Conservation (phyloP, 208 protist species). For the Porcisia deanei region DNA sequence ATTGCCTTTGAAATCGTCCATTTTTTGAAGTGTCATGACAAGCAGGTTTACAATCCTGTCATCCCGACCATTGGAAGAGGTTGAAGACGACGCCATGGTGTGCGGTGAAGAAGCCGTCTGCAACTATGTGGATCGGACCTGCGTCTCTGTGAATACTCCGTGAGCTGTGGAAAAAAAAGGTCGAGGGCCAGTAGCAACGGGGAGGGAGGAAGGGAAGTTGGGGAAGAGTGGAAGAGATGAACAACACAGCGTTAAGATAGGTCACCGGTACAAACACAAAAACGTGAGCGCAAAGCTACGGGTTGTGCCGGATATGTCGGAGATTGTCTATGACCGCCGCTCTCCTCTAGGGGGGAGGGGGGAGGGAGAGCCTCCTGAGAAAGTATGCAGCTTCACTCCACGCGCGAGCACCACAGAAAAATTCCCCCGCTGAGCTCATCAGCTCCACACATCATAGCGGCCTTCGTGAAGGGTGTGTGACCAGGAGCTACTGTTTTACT, state of each 20-base stretch:
- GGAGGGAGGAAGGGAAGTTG: not conserved
- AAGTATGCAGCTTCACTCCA: not conserved
- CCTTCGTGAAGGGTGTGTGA: not conserved
- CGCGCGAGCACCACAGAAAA: not conserved
- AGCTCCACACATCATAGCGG: not conserved
- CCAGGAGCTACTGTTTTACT: not conserved
- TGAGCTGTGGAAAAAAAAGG: not conserved
- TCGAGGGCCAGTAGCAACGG: not conserved
- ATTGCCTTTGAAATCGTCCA: slow-evolving; percentile 67
- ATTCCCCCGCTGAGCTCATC: not conserved
- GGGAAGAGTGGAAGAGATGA: not conserved
- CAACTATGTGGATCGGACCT: not conserved
- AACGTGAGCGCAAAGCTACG: not conserved
- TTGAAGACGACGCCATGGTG: slow-evolving; percentile 7
- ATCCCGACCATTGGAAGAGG: slow-evolving; percentile 11
- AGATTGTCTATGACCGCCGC: not conserved
- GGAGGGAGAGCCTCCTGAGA: too few species aligned
- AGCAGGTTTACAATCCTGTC: slow-evolving; percentile 44
- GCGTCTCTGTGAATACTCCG: not conserved
- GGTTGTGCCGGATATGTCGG: not conserved
- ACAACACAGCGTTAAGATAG: not conserved
- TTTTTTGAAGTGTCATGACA: slow-evolving; percentile 32
- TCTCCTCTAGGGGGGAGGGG: not conserved
- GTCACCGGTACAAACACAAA: not conserved
- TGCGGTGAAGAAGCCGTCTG: not conserved